Conservation (phyloP, 495 filamentous ascomycete genomes). For the Melanomma pulvis-pyrius region DNA sequence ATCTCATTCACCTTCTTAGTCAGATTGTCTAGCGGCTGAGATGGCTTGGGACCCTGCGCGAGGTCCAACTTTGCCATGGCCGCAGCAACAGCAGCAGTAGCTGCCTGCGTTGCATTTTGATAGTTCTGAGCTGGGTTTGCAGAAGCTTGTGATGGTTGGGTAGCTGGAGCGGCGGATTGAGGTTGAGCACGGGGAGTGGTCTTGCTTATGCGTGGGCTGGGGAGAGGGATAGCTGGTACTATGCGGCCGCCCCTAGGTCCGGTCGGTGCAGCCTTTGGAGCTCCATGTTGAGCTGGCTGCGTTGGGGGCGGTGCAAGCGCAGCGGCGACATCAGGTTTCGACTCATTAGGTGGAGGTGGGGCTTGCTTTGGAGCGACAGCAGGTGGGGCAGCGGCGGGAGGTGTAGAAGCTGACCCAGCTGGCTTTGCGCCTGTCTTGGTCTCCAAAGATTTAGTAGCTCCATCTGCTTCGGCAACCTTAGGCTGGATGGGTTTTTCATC, state of each 20-base stretch:
- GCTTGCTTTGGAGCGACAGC: conserved; percentile 34
- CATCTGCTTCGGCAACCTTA: conserved; percentile 40
- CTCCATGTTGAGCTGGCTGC: conserved; percentile 43
- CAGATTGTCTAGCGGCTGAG: conserved; percentile 69
- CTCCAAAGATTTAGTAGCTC: conserved; percentile 30
- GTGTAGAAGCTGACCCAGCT: conserved; percentile 18
- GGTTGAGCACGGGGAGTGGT: conserved; percentile 26
- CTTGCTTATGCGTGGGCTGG: conserved; percentile 33
- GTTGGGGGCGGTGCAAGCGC: conserved; percentile 44
- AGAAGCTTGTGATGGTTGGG: conserved; percentile 40
- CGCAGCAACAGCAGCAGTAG: conserved; percentile 81
- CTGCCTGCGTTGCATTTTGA: conserved; percentile 78
- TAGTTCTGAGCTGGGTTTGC: conserved; percentile 46
- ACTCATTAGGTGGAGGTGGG: conserved; percentile 49
- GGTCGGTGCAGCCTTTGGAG: conserved; percentile 54
- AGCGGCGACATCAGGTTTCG: conserved; percentile 46
- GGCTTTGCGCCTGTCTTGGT: conserved; percentile 12
- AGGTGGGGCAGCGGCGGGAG: conserved; percentile 9
- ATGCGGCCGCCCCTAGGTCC: conserved; percentile 73
- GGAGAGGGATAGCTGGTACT: conserved; percentile 60
- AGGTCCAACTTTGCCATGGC: conserved; percentile 82
- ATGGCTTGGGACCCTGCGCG: conserved; percentile 48
- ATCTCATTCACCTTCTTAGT: conserved; percentile 86
- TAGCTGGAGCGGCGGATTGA: conserved; percentile 34
- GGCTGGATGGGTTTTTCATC: conserved; percentile 44